These are phyloP conservation scores for Suillus bovinus DNA, from an alignment of 768 basidiomycete genomes.

Conservation along the genomic window DNA sequence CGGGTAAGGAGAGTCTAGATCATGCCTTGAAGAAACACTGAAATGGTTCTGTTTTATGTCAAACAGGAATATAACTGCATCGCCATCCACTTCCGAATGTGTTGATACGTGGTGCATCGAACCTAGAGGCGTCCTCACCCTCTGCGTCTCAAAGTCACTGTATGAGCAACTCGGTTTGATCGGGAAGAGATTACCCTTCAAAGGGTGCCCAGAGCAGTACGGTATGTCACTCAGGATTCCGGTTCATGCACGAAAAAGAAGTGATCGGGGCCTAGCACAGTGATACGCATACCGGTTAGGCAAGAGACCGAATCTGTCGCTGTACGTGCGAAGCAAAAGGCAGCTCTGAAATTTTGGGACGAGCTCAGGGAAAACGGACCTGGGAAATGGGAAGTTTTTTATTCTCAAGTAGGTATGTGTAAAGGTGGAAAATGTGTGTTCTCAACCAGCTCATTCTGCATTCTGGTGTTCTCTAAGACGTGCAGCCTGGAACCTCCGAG, in stretches of 20 bases:
- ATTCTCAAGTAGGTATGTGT: conserved; percentile 28
- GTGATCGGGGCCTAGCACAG: conserved; percentile 34
- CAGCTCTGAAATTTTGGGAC: conserved; percentile 54
- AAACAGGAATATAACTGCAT: conserved; percentile 38
- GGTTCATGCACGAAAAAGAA: neutral
- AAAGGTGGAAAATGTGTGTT: neutral
- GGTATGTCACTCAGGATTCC: conserved; percentile 37
- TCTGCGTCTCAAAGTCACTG: conserved; percentile 54
- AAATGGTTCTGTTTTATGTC: neutral
- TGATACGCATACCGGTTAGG: conserved; percentile 47
- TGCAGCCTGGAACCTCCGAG: neutral
- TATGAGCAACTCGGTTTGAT: conserved; percentile 64
- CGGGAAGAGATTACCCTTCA: conserved; percentile 56
- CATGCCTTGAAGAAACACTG: neutral
- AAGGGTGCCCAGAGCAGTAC: conserved; percentile 45
- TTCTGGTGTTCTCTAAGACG: conserved; percentile 1
- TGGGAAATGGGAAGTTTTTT: conserved; percentile 48
- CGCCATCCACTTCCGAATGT: conserved; percentile 29
- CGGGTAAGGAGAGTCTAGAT: conserved; percentile 26
- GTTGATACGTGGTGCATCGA: conserved; percentile 76
- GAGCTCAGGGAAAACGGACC: conserved; percentile 33
- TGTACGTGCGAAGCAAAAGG: conserved; percentile 39
- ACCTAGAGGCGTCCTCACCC: conserved; percentile 55
- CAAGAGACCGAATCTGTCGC: conserved; percentile 38
- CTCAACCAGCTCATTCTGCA: conserved; percentile 11